These are phyloP conservation scores for Aspergillus bombycis DNA, from an alignment of 2,329 filamentous ascomycete genomes.

Conservation along the genomic window DNA sequence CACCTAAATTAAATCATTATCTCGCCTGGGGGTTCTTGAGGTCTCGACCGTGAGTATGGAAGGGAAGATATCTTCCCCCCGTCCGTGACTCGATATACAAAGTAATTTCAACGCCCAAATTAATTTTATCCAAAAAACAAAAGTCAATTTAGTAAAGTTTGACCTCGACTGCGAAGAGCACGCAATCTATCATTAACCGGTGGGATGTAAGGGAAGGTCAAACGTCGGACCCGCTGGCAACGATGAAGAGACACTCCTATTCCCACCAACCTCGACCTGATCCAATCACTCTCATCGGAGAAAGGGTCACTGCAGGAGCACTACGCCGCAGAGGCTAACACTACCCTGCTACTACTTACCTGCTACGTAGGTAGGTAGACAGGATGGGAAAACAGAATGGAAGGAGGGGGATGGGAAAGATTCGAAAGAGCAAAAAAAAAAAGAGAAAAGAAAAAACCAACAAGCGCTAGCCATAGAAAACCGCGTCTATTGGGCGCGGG, in stretches of 20 bases:
- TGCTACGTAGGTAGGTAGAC: not conserved
- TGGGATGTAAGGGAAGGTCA: constrained; percentile 11
- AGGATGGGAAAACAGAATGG: constrained; percentile 6
- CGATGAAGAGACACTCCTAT: constrained; percentile 2
- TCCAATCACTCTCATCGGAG: not conserved
- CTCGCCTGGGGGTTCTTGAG: constrained; percentile 8
- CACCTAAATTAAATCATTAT: constrained; percentile 21
- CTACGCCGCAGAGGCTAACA: constrained; percentile 6
- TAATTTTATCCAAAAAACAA: not conserved
- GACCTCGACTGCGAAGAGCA: not conserved
- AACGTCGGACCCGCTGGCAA: constrained; percentile 9
- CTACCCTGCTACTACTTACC: not conserved
- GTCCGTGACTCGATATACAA: not conserved
- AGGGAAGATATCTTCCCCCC: not conserved
- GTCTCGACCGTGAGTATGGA: constrained; percentile 12
- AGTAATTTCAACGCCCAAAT: not conserved
- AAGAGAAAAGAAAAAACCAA: constrained; percentile 25
- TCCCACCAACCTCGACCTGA: not conserved
- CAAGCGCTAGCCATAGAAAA: constrained; percentile 24
- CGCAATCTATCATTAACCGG: constrained; percentile 4
- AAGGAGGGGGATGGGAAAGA: constrained; percentile 2
- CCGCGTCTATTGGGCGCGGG: constrained; percentile 25
- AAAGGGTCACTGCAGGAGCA: constrained; percentile 10
- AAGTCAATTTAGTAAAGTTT: constrained; percentile 2
- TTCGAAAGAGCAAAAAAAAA: constrained; percentile 7